Conservation (phyloP, 441 rosid genomes). For the Pelargonium australe region DNA sequence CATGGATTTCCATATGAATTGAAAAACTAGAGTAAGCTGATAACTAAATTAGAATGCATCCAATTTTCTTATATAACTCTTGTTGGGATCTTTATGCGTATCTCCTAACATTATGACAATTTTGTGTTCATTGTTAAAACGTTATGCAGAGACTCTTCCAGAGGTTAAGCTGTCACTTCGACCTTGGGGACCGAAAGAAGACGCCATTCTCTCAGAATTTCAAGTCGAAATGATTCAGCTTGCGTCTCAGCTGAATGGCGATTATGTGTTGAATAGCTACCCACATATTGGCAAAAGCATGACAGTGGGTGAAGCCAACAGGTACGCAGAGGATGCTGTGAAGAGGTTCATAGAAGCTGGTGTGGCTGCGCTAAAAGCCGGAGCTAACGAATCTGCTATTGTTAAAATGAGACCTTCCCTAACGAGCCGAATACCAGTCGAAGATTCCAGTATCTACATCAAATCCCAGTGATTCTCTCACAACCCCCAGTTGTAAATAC, state of each 20-base stretch:
- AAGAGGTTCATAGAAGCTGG: neutral
- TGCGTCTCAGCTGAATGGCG: slow-evolving; percentile 86
- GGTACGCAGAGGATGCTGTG: neutral
- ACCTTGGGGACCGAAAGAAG: slow-evolving; percentile 60
- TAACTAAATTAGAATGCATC: slow-evolving; percentile 4
- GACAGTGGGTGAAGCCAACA: slow-evolving; percentile 5
- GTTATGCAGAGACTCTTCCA: neutral
- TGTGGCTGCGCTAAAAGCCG: neutral
- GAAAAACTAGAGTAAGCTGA: too few species aligned
- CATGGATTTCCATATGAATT: neutral
- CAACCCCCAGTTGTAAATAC: neutral
- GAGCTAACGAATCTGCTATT: neutral
- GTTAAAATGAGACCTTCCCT: slow-evolving; percentile 1
- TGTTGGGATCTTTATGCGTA: too few species aligned
- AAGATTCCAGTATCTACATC: neutral
- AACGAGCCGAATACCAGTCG: neutral
- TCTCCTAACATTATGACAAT: too few species aligned
- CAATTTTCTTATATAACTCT: too few species aligned
- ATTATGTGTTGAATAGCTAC: slow-evolving; percentile 18
- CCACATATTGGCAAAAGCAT: neutral
- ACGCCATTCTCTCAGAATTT: slow-evolving; percentile 55
- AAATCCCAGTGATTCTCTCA: neutral
- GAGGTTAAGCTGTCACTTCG: slow-evolving; percentile 47
- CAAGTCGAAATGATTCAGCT: slow-evolving; percentile 83
- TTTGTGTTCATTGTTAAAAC: neutral